These are phyloP conservation scores for Trichoderma virens DNA, from an alignment of 495 filamentous ascomycete genomes.

Conservation along the genomic window DNA sequence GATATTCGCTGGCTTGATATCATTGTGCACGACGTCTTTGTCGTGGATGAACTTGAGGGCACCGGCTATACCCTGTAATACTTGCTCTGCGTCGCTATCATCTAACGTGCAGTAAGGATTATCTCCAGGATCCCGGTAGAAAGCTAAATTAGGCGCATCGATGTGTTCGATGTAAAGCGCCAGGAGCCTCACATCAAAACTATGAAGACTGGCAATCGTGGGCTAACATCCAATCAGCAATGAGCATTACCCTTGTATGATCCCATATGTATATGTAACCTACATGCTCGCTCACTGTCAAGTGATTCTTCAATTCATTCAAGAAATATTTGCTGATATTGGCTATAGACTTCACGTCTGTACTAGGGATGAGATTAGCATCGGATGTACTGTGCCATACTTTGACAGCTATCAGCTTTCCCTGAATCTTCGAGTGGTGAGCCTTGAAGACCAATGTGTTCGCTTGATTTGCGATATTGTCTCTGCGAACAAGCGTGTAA, in stretches of 20 bases:
- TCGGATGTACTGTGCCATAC: background rate
- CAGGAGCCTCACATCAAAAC: background rate
- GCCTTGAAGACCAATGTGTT: background rate
- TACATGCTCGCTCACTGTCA: background rate
- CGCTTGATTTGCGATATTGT: background rate
- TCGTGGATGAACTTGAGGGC: constrained; percentile 5
- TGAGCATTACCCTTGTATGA: background rate
- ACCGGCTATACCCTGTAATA: background rate
- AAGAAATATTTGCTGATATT: background rate
- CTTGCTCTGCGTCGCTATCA: background rate
- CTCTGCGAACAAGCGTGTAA: background rate
- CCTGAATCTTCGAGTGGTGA: background rate
- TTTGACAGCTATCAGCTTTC: background rate
- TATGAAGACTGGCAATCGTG: background rate
- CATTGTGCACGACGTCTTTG: background rate
- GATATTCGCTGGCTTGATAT: constrained; percentile 11
- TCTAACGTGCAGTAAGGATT: background rate
- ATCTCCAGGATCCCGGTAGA: background rate
- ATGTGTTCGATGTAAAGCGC: background rate
- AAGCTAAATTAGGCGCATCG: background rate
- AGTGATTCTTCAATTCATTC: background rate
- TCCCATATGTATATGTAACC: background rate
- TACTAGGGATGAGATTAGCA: background rate
- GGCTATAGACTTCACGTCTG: background rate
- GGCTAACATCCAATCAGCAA: background rate